Evolutionary conservation across 371 early-diverging fungal genomes (phyloP), one percentile per base, ranked within the genome.

Genomic region (Mucor racemosus): DNA sequence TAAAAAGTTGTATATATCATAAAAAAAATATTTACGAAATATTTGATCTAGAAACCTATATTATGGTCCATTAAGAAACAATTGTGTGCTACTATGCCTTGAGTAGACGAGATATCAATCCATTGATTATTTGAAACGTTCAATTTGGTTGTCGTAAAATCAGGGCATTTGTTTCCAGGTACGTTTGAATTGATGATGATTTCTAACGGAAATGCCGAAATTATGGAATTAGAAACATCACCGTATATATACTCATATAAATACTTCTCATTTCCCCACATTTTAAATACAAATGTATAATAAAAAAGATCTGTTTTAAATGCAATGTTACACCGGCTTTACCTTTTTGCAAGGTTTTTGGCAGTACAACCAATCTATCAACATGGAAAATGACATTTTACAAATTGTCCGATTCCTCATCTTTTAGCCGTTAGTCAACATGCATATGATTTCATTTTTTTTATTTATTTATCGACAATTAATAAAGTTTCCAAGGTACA

Each of bases 281-380:
- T 62, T 62, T 53, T 62, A 15, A 13, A 15, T 15, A n/a, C 44
- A 44, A 44, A 44, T 26, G 26, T 26, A 26, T 26, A 26, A 3
- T 26, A 50, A 50, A 10, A 8, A 19, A 26, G 50, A 50, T 50
- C 50, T 62, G 33, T 9, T 19, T 5, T 11, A 46, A 10, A n/a
- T 15, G 34, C 1, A 55, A 34, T 34, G 61, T 60, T 48, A 60
- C 61, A 60, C 48, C 61, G 61, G 61, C 61, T 60, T 60, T 48
- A 44, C 61, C 34, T 60, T 60, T 60, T 44, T 46, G 46, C 36
- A 60, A 46, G 48, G 34, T 60, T 57, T 57, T 58, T 60, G 8
- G 34, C 46, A 34, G 61, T 60, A 36, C 19, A 35, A 60, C 61
- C 19, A 17, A 48, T 34, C 46, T 48, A 48, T 60, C 61, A 60